Base-by-base conservation (phyloP, 352 stramenopile species). In the Pythium guiyangense region DNA sequence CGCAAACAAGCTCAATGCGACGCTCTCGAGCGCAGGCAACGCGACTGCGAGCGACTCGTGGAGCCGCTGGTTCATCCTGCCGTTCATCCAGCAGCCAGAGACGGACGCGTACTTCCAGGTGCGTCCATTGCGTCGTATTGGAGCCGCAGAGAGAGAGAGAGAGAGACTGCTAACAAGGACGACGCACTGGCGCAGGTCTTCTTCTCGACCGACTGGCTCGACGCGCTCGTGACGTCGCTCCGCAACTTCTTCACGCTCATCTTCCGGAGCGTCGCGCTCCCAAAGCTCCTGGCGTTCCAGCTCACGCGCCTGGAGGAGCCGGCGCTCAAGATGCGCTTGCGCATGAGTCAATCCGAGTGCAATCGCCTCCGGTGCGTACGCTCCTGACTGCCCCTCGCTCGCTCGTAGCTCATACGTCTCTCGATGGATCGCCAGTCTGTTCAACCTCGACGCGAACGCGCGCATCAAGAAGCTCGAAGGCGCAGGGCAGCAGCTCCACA, bases 11-110 rank as follows among this genome's bases (percentile, higher is more conserved):
- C 46, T 90, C 45, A 81, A 89, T 34, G 77, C 77, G 20, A 76
- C 59, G 1, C 52, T 76, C 20, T 54, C 69, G 31, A 63, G 22
- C 25, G 58, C 66, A 31, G 62, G 25, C 25, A 56, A 63, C 25
- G 62, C 52, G 25, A 46, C 54, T 1, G 49, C 63, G 5, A 39
- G 57, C 2, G 77, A 90, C 42, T 82, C 77, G 40, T 93, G 84
- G 84, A 72, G 71, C 64, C 79, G 79, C 17, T 93, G 84, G 84
- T 93, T 93, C 66, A 87, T 90, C 35, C 62, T 91, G 47, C 84
- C 84, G 10, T 93, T 87, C 65, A 79, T 91, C 22, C 73, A 86
- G 20, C 67, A 77, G n/a, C 79, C 84, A 4, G 84, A 91, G 60
- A 74, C 35, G 3, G 84, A 93, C 48, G 43, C 79, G 12, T 90